phyloP scores from a whole-genome alignment of 2,329 filamentous ascomycete species.

The Xylaria sp. region DNA sequence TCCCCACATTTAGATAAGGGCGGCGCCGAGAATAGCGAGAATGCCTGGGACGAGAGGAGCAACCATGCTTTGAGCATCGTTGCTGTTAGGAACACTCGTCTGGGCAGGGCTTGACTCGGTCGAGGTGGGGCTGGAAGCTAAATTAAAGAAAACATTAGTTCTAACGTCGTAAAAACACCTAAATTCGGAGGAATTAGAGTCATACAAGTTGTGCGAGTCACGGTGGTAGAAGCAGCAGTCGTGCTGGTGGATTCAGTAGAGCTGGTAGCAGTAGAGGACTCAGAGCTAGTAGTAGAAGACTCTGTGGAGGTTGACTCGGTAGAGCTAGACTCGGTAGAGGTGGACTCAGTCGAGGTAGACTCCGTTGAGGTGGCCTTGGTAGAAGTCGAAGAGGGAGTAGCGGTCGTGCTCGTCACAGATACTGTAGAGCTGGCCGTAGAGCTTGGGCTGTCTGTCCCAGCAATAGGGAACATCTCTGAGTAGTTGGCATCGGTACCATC shows the following conservation, averaged over 20 bases:
- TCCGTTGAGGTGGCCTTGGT: conserved; percentile 14
- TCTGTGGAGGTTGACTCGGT: conserved; percentile 10
- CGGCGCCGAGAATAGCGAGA: conserved; percentile 43
- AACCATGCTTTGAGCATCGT: conserved; percentile 43
- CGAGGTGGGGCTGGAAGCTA: conserved; percentile 36
- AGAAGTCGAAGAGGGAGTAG: conserved; percentile 8
- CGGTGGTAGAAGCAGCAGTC: conserved; percentile 3
- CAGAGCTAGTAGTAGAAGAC: conserved; percentile 29
- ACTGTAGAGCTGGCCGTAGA: background rate
- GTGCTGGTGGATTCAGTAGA: conserved; percentile 14
- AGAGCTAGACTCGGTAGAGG: conserved; percentile 21
- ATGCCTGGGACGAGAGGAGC: conserved; percentile 47
- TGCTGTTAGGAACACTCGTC: conserved; percentile 45
- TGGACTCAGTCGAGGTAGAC: conserved; percentile 37
- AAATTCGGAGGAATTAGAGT: background rate
- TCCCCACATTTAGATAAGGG: conserved; percentile 40
- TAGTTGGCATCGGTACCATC: conserved; percentile 58
- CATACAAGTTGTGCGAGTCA: conserved; percentile 33
- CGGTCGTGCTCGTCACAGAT: background rate
- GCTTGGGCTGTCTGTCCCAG: conserved; percentile 42
- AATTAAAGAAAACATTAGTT: conserved; percentile 23
- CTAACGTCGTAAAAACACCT: background rate
- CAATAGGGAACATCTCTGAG: conserved; percentile 54
- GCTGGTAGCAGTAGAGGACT: conserved; percentile 22
- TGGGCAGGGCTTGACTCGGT: conserved; percentile 34